Evolutionary conservation across 352 stramenopile genomes (phyloP), one percentile per base, ranked within the genome.

Genomic region (Phytophthora melonis): DNA sequence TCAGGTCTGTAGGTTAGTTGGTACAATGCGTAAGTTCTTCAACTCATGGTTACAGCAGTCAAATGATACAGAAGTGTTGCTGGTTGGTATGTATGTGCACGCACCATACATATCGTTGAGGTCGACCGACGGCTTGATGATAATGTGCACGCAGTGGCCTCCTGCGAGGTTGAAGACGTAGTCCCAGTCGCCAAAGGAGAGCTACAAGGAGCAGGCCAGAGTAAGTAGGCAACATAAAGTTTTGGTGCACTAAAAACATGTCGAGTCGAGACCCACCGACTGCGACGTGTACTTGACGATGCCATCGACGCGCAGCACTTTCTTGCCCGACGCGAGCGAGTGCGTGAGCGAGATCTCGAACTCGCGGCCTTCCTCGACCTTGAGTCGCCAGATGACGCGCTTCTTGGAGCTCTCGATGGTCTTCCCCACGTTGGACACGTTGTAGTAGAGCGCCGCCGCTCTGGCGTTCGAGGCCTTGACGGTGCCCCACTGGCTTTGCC

Each of bases 101-200:
- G 57, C 80, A 94, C 88, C 88, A 81, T 95, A 95, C 85, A 91
- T 95, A 58, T 95, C 88, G 67, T 95, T 95, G 70, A 95, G 87
- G 54, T 95, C 88, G 14, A 93, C 84, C 0, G 87, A 93, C 8
- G 88, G 88, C 52, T 95, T 95, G 78, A 95, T 95, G 70, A 93
- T 93, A 63, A 91, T 91, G 75, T 95, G 88, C 2, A 95, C 77
- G 50, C 90, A 89, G 75, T 95, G 88, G 16, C 85, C 88, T 18
- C 88, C 88, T n/a, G 83, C 68, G 14, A 95, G 70, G 65, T 93
- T 95, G 69, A 95, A 94, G 19, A 93, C 87, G 63, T 95, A 90
- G 75, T 95, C 88, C 88, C 88, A 95, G 78, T 95, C 88, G 10
- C 87, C 87, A 69, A 93, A 93, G 25, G 84, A 91, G 55, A 93